These are phyloP conservation scores for Chaetomium cochliodes DNA, from an alignment of 495 filamentous ascomycete species.

Conservation along the genomic window DNA sequence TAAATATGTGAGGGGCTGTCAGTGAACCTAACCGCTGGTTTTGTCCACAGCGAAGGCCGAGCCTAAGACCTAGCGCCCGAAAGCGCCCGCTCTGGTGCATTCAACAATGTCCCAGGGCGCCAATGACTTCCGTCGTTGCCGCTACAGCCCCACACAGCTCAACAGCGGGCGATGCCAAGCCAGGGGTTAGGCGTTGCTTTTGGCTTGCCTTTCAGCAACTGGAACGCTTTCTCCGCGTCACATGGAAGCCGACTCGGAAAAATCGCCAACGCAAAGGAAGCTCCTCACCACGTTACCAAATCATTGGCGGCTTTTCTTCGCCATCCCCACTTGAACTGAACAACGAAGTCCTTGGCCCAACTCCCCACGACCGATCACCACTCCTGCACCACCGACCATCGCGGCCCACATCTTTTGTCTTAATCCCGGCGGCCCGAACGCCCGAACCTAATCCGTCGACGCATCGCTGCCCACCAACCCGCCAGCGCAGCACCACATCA, in stretches of 20 bases:
- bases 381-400: constrained; percentile 11
- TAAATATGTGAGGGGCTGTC: neutral
- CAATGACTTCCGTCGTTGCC: constrained; percentile 19
- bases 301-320: neutral
- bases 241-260: neutral
- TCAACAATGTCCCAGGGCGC: neutral
- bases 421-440: neutral
- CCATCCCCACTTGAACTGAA: neutral
- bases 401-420: constrained; percentile 8
- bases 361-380: neutral
- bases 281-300: neutral
- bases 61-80: neutral
- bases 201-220: neutral
- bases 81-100: constrained; percentile 8
- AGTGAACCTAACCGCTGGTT: neutral
- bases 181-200: neutral
- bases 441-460: neutral
- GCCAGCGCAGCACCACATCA: too few relatives aligned
- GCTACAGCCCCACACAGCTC: constrained; percentile 13
- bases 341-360: neutral
- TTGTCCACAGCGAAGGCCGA: neutral
- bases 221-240: neutral
- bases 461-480: neutral
- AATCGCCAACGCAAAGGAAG: neutral
- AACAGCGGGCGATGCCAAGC: neutral